Conservation (phyloP, 305 asterid genomes). For the Fraxinus ornus region DNA sequence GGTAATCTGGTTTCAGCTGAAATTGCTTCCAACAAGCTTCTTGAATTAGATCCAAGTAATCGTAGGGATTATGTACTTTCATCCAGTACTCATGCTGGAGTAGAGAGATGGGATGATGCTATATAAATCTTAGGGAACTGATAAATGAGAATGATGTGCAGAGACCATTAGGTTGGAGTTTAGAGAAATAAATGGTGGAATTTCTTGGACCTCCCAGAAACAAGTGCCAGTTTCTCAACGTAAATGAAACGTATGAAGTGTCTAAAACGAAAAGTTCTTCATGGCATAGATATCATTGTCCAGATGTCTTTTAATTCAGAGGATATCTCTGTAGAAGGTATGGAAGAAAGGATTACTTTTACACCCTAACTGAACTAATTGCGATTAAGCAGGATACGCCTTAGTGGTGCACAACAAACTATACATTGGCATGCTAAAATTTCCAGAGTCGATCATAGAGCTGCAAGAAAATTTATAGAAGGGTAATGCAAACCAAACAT, state of each 20-base stretch:
- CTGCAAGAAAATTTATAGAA: not conserved
- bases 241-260: constrained; percentile 5
- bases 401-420: not conserved
- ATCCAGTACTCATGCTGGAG: constrained; percentile 51
- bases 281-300: not conserved
- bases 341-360: not conserved
- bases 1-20: constrained; percentile 50
- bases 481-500: not conserved
- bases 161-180: constrained; percentile 72
- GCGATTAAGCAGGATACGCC: not conserved
- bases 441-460: not conserved
- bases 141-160: constrained; percentile 39
- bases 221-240: not conserved
- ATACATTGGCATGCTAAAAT: not conserved
- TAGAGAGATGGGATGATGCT: constrained; percentile 65
- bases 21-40: constrained; percentile 52
- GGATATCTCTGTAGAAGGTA: not conserved
- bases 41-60: constrained; percentile 56
- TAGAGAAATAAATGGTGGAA: constrained; percentile 34
- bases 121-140: constrained; percentile 44
- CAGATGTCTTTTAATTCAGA: not conserved
- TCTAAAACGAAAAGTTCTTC: constrained; percentile 5
- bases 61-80: constrained; percentile 59
- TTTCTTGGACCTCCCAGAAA: not conserved
- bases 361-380: not conserved